phyloP scores from a whole-genome alignment of 768 basidiomycete genomes.

The Kwoniella heveanensis region DNA sequence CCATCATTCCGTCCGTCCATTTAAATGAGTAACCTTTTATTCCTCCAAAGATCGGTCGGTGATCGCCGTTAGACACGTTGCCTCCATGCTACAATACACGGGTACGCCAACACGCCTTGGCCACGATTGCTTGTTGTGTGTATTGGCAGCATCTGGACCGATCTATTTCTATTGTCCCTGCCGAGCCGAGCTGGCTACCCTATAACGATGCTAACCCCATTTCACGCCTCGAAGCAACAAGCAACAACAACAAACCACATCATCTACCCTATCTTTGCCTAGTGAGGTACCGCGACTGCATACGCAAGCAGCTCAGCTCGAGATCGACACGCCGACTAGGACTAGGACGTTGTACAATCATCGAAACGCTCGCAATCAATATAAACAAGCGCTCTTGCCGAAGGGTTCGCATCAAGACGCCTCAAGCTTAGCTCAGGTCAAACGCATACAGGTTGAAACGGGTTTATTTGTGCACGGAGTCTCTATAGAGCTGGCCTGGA shows the following conservation, averaged over 20 bases:
- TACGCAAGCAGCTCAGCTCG: neutral
- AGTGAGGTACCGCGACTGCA: neutral
- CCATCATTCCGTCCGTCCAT: no score
- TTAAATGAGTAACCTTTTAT: neutral
- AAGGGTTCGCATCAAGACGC: neutral
- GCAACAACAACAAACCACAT: neutral
- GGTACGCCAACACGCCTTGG: neutral
- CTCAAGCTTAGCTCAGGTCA: neutral
- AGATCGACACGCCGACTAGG: neutral
- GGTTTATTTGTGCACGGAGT: conserved; percentile 1
- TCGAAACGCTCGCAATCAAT: neutral
- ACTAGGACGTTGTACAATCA: no score
- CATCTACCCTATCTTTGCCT: neutral
- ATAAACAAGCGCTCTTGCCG: neutral
- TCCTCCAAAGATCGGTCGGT: neutral
- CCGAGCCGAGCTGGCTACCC: neutral
- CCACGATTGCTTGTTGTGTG: neutral
- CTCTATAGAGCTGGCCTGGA: neutral
- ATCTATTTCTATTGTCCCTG: conserved; percentile 1
- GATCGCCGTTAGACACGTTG: neutral
- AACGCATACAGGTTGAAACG: neutral
- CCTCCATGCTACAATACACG: neutral
- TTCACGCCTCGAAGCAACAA: neutral
- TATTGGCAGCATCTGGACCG: neutral
- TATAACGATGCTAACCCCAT: neutral